A percentile compares a stretch with the other conserved stretches of the same genome.
Conservation (phyloP, 768 basidiomycete species). For the Stropharia rugosoannulata region DNA sequence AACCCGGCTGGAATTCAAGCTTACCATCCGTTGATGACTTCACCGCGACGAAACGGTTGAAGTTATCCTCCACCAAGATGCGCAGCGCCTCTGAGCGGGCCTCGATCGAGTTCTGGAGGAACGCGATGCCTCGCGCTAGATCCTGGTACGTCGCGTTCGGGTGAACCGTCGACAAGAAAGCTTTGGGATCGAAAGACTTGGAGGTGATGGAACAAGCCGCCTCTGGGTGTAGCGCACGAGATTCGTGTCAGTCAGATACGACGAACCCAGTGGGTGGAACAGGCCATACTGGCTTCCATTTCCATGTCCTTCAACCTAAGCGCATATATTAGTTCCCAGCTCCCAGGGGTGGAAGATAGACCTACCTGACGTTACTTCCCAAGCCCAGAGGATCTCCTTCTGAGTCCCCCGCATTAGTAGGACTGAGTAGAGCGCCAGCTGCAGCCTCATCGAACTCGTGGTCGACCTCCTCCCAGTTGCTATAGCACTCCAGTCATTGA, state of each 20-base stretch:
- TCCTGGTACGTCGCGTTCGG: conserved; percentile 96
- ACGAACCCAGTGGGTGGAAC: not conserved
- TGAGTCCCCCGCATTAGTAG: conserved; percentile 47
- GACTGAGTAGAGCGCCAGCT: conserved; percentile 64
- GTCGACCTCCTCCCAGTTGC: conserved; percentile 90
- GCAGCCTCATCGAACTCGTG: conserved; percentile 80
- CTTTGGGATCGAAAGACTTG: conserved; percentile 95
- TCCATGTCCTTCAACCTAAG: conserved; percentile 66
- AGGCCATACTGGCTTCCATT: conserved; percentile 70
- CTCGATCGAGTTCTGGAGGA: conserved; percentile 80
- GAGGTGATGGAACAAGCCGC: conserved; percentile 83
- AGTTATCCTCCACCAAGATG: conserved; percentile 95
- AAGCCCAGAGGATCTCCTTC: conserved; percentile 82
- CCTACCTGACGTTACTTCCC: conserved; percentile 58
- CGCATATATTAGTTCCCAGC: conserved; percentile 7
- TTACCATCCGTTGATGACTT: conserved; percentile 95
- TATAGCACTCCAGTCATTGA: conserved; percentile 25
- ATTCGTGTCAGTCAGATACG: not conserved
- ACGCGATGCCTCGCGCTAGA: conserved; percentile 72
- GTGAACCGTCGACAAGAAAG: conserved; percentile 87
- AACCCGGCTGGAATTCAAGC: conserved; percentile 8
- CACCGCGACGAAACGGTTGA: conserved; percentile 96
- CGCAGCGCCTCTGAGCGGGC: conserved; percentile 92
- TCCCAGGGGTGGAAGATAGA: not conserved
- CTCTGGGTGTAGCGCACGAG: conserved; percentile 40